Percentiles rank a stretch among this genome's conserved stretches.
These are phyloP conservation scores for Coemansia erecta DNA, from an alignment of 192 early-diverging fungal species.

Conservation along the genomic window DNA sequence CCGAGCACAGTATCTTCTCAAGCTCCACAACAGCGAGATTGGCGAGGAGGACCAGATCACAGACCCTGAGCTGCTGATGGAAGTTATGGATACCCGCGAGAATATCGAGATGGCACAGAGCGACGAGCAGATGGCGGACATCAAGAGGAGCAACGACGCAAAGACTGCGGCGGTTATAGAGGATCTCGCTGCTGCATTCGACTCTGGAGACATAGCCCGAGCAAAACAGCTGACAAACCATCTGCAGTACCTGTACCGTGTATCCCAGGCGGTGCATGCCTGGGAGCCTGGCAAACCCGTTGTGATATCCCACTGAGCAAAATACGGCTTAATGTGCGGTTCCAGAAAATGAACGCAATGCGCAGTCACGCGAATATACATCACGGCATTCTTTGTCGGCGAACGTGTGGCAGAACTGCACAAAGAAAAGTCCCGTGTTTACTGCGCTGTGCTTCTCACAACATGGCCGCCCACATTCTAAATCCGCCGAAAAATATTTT, in stretches of 20 bases:
- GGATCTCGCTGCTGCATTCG: conserved; percentile 59
- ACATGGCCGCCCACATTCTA: not conserved
- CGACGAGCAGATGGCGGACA: conserved; percentile 60
- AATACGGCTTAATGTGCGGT: not conserved
- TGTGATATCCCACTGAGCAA: conserved; percentile 11
- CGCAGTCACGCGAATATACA: no score
- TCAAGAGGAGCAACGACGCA: conserved; percentile 65
- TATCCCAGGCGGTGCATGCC: conserved; percentile 31
- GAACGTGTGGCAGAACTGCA: no score
- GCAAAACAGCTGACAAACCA: conserved; percentile 68
- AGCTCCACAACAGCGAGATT: conserved; percentile 56
- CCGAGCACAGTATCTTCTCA: conserved; percentile 79
- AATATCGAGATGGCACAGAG: conserved; percentile 65
- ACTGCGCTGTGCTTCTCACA: not conserved
- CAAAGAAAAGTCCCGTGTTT: not conserved
- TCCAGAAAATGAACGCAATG: not conserved
- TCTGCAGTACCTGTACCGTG: conserved; percentile 64
- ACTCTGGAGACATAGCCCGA: conserved; percentile 42
- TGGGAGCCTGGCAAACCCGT: conserved; percentile 39
- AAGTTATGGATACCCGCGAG: conserved; percentile 78
- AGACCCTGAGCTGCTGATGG: conserved; percentile 75
- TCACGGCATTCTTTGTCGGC: no score
- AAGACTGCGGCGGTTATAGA: conserved; percentile 22
- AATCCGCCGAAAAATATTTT: no score
- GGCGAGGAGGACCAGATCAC: conserved; percentile 62